Evolutionary conservation across 495 filamentous ascomycete genomes (phyloP).

Genomic region (Hypoxylon rickii): DNA sequence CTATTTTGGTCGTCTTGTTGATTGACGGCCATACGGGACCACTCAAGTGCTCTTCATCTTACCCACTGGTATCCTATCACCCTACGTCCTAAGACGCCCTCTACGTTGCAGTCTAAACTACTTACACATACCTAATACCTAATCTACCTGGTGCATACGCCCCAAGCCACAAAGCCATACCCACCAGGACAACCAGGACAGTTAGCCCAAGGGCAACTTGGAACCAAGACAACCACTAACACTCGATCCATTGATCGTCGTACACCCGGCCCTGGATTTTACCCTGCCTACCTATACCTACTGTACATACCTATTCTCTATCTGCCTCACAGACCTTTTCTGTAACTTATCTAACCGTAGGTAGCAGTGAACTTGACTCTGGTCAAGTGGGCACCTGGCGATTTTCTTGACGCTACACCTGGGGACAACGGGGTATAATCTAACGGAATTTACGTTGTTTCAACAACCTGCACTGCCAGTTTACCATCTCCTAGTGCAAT

Average conservation of each 20-base stretch:
- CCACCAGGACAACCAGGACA: neutral
- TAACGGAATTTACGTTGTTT: too few relatives aligned
- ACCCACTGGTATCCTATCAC: too few relatives aligned
- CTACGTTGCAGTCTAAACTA: too few relatives aligned
- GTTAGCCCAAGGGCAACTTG: too few relatives aligned
- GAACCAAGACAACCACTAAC: neutral
- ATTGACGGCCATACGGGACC: neutral
- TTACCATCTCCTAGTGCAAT: neutral
- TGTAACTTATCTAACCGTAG: neutral
- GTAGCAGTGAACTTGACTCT: neutral
- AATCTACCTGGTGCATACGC: too few relatives aligned
- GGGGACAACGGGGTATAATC: too few relatives aligned
- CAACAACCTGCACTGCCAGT: neutral
- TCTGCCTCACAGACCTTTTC: neutral
- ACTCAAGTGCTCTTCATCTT: too few relatives aligned
- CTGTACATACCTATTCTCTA: too few relatives aligned
- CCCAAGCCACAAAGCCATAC: neutral
- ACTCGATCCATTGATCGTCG: neutral
- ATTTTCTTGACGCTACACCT: neutral
- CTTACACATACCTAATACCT: neutral
- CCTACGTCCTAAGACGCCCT: too few relatives aligned
- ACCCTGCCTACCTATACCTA: neutral
- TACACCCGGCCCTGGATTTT: neutral
- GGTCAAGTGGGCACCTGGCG: neutral
- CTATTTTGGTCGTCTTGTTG: neutral